phyloP scores from a whole-genome alignment of 2,329 filamentous ascomycete species.

The Malbranchea zuffiana region DNA sequence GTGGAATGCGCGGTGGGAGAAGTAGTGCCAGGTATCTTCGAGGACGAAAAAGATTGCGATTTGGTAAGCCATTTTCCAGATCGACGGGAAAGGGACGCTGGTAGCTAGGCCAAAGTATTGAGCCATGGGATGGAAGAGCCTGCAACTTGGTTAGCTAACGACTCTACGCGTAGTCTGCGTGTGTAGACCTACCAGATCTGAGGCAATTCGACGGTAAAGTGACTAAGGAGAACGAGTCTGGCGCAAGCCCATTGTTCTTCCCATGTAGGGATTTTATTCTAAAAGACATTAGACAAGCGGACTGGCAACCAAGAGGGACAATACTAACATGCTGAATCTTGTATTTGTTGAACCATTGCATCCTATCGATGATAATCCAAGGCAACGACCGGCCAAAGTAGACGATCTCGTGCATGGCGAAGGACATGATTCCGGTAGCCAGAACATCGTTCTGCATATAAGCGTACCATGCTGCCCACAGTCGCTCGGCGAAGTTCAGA shows the following conservation, averaged over 20 bases:
- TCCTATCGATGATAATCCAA: conserved; percentile 82
- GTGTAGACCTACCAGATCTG: conserved; percentile 66
- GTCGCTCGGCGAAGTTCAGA: conserved; percentile 72
- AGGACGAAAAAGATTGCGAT: conserved; percentile 89
- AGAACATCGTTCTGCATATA: conserved; percentile 97
- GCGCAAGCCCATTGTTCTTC: conserved; percentile 94
- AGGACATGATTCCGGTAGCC: conserved; percentile 95
- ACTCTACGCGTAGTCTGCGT: neutral
- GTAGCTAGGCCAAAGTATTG: conserved; percentile 84
- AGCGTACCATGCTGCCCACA: conserved; percentile 94
- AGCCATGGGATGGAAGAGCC: conserved; percentile 91
- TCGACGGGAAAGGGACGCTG: conserved; percentile 74
- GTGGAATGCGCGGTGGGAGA: conserved; percentile 84
- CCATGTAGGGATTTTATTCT: conserved; percentile 79
- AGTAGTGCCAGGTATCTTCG: conserved; percentile 98
- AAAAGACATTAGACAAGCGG: conserved; percentile 14
- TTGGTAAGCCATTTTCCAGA: conserved; percentile 80
- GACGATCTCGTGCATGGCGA: conserved; percentile 82
- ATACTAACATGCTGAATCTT: conserved; percentile 75
- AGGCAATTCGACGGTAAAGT: conserved; percentile 95
- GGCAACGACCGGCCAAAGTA: conserved; percentile 90
- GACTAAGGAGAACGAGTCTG: conserved; percentile 79
- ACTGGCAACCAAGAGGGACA: neutral
- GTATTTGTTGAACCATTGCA: conserved; percentile 81
- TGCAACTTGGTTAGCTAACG: conserved; percentile 17